These are phyloP conservation scores for Cytospora leucostoma DNA, from an alignment of 2,329 filamentous ascomycete genomes.

Conservation along the genomic window DNA sequence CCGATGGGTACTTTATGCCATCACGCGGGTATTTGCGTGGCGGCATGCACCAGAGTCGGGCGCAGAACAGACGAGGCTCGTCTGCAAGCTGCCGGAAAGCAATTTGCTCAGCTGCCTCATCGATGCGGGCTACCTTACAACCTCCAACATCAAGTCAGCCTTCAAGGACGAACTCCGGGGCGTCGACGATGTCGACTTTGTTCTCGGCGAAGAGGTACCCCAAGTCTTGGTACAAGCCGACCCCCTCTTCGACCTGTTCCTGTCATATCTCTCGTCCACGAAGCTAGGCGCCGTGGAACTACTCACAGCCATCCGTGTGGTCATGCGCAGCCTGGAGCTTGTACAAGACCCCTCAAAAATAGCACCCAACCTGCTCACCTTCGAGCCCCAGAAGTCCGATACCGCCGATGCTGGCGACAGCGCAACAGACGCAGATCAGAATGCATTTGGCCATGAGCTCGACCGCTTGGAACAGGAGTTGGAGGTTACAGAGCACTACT, in stretches of 20 bases:
- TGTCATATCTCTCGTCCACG: slow-evolving; percentile 65
- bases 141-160: slow-evolving; percentile 59
- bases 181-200: slow-evolving; percentile 47
- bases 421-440: slow-evolving; percentile 35
- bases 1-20: slow-evolving; percentile 64
- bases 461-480: slow-evolving; percentile 66
- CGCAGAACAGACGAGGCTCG: slow-evolving; percentile 42
- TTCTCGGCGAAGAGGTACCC: slow-evolving; percentile 62
- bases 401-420: slow-evolving; percentile 35
- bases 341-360: slow-evolving; percentile 46
- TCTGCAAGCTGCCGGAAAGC: slow-evolving; percentile 51
- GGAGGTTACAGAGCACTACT: slow-evolving; percentile 65
- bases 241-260: slow-evolving; percentile 65
- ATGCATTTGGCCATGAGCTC: slow-evolving; percentile 53
- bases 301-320: slow-evolving; percentile 62
- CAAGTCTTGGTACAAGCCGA: slow-evolving; percentile 65
- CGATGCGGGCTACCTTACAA: slow-evolving; percentile 60
- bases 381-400: slow-evolving; percentile 28
- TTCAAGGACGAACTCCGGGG: slow-evolving; percentile 52
- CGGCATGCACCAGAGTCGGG: slow-evolving; percentile 48
- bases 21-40: slow-evolving; percentile 63
- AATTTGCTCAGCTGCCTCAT: slow-evolving; percentile 61
- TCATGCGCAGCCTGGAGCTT: slow-evolving; percentile 70
- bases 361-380: slow-evolving; percentile 28
- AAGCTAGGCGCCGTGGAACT: slow-evolving; percentile 67